Conservation (phyloP, 176 grass and related monocot genomes). For the Pontederia paniculata region DNA sequence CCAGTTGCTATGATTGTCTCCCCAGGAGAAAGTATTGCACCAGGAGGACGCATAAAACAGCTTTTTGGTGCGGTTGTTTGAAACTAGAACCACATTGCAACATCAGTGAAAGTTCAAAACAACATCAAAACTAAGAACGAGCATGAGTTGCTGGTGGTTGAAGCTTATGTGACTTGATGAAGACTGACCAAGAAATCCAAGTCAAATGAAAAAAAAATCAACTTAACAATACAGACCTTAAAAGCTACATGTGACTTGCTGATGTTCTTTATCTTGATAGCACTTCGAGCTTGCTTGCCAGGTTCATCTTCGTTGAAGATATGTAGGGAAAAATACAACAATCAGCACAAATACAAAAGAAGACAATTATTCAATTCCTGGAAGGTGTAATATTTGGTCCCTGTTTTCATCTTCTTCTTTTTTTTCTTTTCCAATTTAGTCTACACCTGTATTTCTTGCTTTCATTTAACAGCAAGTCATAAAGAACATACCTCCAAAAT, state of each 20-base stretch:
- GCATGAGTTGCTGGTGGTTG: not conserved
- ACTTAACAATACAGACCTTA: conserved; percentile 34
- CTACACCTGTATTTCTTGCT: too few species aligned
- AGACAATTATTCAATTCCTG: not conserved
- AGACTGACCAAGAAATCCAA: not conserved
- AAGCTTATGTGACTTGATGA: not conserved
- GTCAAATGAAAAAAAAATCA: conserved; percentile 3
- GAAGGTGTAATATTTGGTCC: too few species aligned
- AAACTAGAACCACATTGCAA: conserved; percentile 37
- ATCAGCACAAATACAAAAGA: not conserved
- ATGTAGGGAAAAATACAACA: conserved; percentile 10
- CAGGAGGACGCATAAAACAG: conserved; percentile 97
- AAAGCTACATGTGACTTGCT: conserved; percentile 96
- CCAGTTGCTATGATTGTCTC: conserved; percentile 91
- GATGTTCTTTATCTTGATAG: conserved; percentile 89
- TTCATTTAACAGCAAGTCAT: too few species aligned
- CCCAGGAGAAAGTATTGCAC: conserved; percentile 76
- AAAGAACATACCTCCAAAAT: too few species aligned
- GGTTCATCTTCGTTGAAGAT: conserved; percentile 55
- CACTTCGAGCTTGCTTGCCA: conserved; percentile 83
- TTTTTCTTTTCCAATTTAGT: too few species aligned
- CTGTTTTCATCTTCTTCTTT: too few species aligned
- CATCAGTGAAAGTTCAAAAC: not conserved
- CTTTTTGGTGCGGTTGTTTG: conserved; percentile 99
- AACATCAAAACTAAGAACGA: not conserved